A percentile compares a stretch with the other conserved stretches of the same genome.
Conservation (phyloP, 1,139 yeast genomes). For the Blastobotrys elegans region DNA sequence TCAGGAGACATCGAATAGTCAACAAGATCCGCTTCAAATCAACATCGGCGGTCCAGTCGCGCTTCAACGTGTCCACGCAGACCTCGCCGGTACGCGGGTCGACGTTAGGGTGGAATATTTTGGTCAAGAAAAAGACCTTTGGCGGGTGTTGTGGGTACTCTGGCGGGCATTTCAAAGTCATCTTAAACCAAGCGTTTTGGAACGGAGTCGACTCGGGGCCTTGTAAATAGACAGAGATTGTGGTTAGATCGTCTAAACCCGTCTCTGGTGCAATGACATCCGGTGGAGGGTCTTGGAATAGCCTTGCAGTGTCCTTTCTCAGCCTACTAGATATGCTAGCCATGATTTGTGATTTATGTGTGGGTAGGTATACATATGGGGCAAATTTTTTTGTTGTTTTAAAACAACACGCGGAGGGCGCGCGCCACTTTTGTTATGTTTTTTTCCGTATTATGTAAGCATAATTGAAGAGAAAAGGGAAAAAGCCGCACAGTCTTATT, state of each 20-base stretch:
- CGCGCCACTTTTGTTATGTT: too few species aligned
- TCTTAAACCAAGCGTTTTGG: slow-evolving; percentile 50
- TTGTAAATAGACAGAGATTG: slow-evolving; percentile 7
- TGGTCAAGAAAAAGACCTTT: slow-evolving; percentile 44
- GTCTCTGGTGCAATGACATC: slow-evolving; percentile 15
- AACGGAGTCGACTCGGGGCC: slow-evolving; percentile 56
- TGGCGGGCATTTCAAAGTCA: slow-evolving; percentile 44
- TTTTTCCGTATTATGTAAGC: too few species aligned
- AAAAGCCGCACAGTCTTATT: too few species aligned
- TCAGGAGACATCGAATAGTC: slow-evolving; percentile 32
- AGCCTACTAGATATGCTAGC: slow-evolving; percentile 13
- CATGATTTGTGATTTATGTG: too few species aligned
- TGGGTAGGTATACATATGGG: too few species aligned
- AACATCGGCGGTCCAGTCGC: slow-evolving; percentile 58
- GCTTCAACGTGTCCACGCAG: slow-evolving; percentile 69
- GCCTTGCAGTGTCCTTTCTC: slow-evolving; percentile 17
- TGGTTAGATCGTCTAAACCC: slow-evolving; percentile 8
- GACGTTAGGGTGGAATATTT: slow-evolving; percentile 72
- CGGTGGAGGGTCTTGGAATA: slow-evolving; percentile 19
- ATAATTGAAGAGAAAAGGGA: too few species aligned
- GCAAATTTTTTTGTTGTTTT: too few species aligned
- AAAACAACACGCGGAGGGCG: too few species aligned
- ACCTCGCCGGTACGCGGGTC: slow-evolving; percentile 66
- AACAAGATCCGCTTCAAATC: slow-evolving; percentile 29
- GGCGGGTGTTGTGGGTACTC: slow-evolving; percentile 69